Evolutionary conservation across 2,329 filamentous ascomycete genomes (phyloP), one percentile per base, ranked within the genome.

Genomic region (Diaporthe citri): DNA sequence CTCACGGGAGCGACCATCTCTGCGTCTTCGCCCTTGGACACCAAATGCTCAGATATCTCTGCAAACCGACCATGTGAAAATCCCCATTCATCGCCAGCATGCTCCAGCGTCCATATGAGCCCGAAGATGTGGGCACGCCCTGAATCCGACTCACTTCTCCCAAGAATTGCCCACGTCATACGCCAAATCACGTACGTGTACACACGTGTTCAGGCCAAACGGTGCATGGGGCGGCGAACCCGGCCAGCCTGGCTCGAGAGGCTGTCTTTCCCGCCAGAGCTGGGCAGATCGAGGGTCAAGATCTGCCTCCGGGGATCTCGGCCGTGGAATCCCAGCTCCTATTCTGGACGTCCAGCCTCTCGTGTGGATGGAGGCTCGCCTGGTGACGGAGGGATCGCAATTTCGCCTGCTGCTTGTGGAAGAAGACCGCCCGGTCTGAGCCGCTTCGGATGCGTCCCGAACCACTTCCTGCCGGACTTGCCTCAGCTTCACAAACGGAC

Each of bases 271-370:
- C 31, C 48, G 46, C 22, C 64, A 36, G 48, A 31, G 31, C 31
- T 67, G 43, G 34, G 46, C 31, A 52, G 12, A 51, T 28, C 46
- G 48, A 55, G 48, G 34, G 43, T 41, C 34, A 55, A 55, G 64
- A 39, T 69, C 64, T 55, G 48, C 48, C 48, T 31, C 60, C 64
- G 64, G 34, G 64, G 64, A 69, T 69, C 64, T 69, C 64, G 48
- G 64, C 64, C 64, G 46, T 28, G 34, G 9, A 36, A 51, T 69
- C 64, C 64, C n/a, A 67, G 43, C n/a, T 52, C 20, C 62, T 20
- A 20, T 52, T 51, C 31, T 52, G 46, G 31, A 25, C 13, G 31
- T 34, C 46, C 64, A 52, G 31, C 64, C 46, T 41, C 46, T 28
- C 20, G 13, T 36, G 28, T 55, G 22, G 8, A 55, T 39, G 48